Evolutionary conservation across 257 asterid species (phyloP).

Genomic region (Solanum ossicruentum): DNA sequence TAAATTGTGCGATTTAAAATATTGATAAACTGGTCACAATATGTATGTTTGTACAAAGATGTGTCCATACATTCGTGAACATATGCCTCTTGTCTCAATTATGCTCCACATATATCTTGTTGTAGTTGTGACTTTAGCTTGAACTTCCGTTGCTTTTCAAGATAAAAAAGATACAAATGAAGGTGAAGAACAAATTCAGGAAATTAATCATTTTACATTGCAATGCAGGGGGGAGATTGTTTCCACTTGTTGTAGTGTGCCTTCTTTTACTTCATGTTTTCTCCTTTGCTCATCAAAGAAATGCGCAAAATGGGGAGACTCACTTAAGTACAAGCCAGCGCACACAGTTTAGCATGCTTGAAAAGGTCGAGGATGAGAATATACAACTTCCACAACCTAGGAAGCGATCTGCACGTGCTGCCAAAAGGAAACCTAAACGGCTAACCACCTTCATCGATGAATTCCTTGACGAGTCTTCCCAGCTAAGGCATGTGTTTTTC

Average conservation of each 20-base stretch:
- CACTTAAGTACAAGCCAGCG: conserved; percentile 10
- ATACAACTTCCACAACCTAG: conserved; percentile 67
- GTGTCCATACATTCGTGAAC: neutral
- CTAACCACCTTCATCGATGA: conserved; percentile 61
- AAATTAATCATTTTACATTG: conserved; percentile 59
- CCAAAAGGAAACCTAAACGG: conserved; percentile 68
- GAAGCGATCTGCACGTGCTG: conserved; percentile 75
- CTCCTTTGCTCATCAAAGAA: conserved; percentile 29
- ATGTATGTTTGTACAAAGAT: neutral
- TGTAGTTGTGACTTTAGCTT: conserved; percentile 26
- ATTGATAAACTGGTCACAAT: neutral
- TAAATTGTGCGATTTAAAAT: neutral
- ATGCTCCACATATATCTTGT: neutral
- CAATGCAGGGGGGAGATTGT: conserved; percentile 77
- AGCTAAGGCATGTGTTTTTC: conserved; percentile 61
- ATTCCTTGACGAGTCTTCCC: conserved; percentile 83
- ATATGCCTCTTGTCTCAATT: neutral
- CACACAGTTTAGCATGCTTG: conserved; percentile 42
- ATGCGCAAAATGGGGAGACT: conserved; percentile 12
- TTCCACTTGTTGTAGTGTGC: conserved; percentile 30
- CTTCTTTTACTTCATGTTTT: conserved; percentile 49
- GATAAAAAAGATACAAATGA: conserved; percentile 44
- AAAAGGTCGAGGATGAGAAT: conserved; percentile 68
- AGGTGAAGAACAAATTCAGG: conserved; percentile 55
- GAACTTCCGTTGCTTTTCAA: conserved; percentile 25